Percentiles rank a stretch among this genome's conserved stretches.
These are phyloP conservation scores for Mucor mucedo DNA, from an alignment of 371 early-diverging fungal genomes.

Conservation along the genomic window DNA sequence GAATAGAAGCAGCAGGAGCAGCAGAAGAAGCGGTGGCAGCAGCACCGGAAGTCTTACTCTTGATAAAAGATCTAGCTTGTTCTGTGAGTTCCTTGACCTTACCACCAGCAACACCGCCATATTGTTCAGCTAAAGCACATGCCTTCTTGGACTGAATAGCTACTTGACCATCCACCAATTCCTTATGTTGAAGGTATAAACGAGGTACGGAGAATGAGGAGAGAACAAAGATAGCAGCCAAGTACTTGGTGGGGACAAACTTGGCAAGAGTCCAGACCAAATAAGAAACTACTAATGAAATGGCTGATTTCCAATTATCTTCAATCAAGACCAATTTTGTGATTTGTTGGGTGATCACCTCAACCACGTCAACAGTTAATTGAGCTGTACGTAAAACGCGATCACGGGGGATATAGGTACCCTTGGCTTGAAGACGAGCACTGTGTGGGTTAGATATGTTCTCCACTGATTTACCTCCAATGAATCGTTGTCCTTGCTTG, in stretches of 20 bases:
- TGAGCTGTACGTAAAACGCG: constrained; percentile 43
- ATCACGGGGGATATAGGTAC: constrained; percentile 43
- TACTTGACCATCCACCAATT: constrained; percentile 56
- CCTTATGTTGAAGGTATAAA: constrained; percentile 58
- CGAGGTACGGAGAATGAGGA: constrained; percentile 57
- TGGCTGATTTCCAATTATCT: constrained; percentile 55
- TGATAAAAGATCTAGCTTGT: constrained; percentile 18
- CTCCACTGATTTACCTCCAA: constrained; percentile 48
- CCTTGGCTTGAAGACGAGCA: constrained; percentile 37
- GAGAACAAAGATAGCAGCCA: constrained; percentile 52
- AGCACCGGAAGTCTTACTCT: constrained; percentile 11
- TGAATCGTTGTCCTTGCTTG: constrained; percentile 45
- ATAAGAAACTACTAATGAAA: constrained; percentile 54
- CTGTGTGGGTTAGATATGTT: constrained; percentile 51
- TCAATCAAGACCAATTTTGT: constrained; percentile 59
- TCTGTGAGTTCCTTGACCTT: constrained; percentile 33
- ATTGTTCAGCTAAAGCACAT: constrained; percentile 33
- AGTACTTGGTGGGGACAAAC: constrained; percentile 59
- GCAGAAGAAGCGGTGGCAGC: not conserved
- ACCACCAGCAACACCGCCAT: constrained; percentile 36
- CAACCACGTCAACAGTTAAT: constrained; percentile 52
- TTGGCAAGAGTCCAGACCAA: constrained; percentile 62
- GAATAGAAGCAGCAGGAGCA: not conserved
- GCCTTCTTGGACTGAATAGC: constrained; percentile 45
- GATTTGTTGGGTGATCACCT: constrained; percentile 51